Conservation (phyloP, 2,329 filamentous ascomycete genomes). For the Stylonectria norvegica region DNA sequence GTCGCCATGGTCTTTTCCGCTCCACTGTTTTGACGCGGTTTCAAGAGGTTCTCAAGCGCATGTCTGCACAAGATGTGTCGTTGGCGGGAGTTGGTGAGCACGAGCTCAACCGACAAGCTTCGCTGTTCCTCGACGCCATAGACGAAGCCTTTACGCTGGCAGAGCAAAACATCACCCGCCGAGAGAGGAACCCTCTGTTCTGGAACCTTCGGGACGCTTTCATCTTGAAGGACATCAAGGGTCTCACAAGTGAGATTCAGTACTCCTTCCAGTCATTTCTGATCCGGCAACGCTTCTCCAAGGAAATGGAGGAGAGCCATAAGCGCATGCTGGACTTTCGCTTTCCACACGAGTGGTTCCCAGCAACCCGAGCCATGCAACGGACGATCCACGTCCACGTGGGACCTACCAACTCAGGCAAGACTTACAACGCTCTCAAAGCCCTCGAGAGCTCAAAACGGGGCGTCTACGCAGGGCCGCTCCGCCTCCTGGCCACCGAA, state of each 20-base stretch:
- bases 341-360: constrained; percentile 91
- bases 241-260: constrained; percentile 56
- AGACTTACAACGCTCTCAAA: constrained; percentile 92
- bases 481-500: constrained; percentile 87
- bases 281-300: constrained; percentile 54
- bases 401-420: constrained; percentile 95
- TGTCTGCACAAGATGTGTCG: constrained; percentile 22
- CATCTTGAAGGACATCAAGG: constrained; percentile 47
- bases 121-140: constrained; percentile 45
- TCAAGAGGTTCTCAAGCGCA: constrained; percentile 30
- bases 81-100: constrained; percentile 30
- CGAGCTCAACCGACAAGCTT: constrained; percentile 44
- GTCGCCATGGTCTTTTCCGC: constrained; percentile 32
- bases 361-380: constrained; percentile 73
- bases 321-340: constrained; percentile 72
- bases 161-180: constrained; percentile 34
- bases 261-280: constrained; percentile 67
- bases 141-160: constrained; percentile 46
- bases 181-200: constrained; percentile 52
- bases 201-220: constrained; percentile 59
- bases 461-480: constrained; percentile 86
- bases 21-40: constrained; percentile 37
- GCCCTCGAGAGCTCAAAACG: constrained; percentile 70
- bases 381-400: constrained; percentile 89
- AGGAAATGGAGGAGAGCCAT: constrained; percentile 56